These are phyloP conservation scores for Pyrenochaeta sp. DNA, from an alignment of 2,329 filamentous ascomycete genomes.

Conservation along the genomic window DNA sequence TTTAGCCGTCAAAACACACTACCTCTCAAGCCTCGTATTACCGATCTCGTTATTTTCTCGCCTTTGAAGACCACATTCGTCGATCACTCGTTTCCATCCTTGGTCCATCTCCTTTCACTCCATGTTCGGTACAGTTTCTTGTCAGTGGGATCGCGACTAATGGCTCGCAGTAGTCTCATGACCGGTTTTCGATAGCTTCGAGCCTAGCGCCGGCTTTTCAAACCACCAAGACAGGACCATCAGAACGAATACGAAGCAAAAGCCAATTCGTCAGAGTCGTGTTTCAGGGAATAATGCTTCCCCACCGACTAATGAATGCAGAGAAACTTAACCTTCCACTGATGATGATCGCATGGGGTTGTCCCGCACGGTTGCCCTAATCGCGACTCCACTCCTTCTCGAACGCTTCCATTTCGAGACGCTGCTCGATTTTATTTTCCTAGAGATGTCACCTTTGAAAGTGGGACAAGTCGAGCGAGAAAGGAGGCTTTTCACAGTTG, in stretches of 20 bases:
- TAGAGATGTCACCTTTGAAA: neutral
- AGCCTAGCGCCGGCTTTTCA: neutral
- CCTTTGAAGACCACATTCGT: neutral
- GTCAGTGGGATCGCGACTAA: slow-evolving; percentile 1
- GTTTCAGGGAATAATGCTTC: neutral
- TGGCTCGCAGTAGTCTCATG: slow-evolving; percentile 4
- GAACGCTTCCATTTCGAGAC: neutral
- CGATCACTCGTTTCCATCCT: neutral
- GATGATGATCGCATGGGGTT: neutral
- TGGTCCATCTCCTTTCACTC: neutral
- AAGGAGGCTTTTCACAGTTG: neutral
- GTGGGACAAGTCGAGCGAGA: neutral
- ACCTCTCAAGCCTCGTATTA: neutral
- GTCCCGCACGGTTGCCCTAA: neutral
- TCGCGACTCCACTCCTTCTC: neutral
- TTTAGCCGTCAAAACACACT: neutral
- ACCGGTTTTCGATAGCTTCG: neutral
- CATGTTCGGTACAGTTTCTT: neutral
- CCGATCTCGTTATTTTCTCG: neutral
- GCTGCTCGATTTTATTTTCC: no score
- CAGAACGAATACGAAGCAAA: neutral
- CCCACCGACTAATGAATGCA: neutral
- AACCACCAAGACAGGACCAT: neutral
- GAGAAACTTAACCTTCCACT: neutral
- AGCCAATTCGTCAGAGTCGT: neutral